phyloP scores from a whole-genome alignment of 305 asterid genomes.

The Plantago lanceolata region DNA sequence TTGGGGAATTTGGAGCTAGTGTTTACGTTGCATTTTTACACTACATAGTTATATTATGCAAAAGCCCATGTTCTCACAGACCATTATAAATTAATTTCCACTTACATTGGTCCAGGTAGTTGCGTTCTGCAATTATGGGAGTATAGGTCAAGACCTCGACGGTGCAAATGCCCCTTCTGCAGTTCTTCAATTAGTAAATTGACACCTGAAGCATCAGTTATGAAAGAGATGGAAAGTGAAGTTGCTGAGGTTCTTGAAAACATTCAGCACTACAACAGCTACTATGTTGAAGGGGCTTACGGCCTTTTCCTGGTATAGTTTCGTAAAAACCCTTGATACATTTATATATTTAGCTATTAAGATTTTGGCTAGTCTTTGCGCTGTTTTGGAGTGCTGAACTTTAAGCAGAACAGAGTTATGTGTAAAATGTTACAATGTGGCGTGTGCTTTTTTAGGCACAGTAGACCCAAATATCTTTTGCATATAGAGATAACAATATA shows the following conservation, averaged over 20 bases:
- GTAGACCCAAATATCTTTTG: too few species aligned
- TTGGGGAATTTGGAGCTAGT: too few species aligned
- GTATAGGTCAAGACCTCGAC: conserved; percentile 11
- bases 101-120: conserved; percentile 8
- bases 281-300: conserved; percentile 11
- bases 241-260: conserved; percentile 17
- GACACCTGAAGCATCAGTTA: conserved; percentile 13
- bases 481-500: too few species aligned
- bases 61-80: neutral
- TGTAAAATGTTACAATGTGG: too few species aligned
- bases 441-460: too few species aligned
- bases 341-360: too few species aligned
- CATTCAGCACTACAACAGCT: conserved; percentile 15
- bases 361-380: too few species aligned
- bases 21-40: too few species aligned
- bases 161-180: conserved; percentile 24
- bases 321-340: too few species aligned
- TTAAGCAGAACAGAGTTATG: too few species aligned
- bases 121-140: conserved; percentile 24
- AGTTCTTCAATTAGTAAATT: conserved; percentile 15
- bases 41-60: neutral
- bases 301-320: conserved; percentile 17
- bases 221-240: conserved; percentile 8
- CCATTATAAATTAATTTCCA: neutral
- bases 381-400: too few species aligned